These are phyloP conservation scores for Magnusiomyces fungicola DNA, from an alignment of 1,139 yeast genomes.

Conservation along the genomic window DNA sequence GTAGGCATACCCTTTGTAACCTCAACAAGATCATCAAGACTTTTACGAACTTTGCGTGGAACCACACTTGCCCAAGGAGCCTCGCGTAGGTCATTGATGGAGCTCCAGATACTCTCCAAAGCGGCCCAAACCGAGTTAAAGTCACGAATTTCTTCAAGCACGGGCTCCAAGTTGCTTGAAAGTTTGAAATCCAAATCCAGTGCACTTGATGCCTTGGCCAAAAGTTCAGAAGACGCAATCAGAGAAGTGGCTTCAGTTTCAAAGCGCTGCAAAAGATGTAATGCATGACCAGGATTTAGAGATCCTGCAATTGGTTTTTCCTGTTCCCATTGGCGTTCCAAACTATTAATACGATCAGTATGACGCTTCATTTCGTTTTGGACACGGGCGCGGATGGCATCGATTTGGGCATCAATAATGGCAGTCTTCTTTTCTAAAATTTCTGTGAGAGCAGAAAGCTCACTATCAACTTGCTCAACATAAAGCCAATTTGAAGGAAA, in stretches of 20 bases:
- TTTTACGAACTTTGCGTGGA: conserved; percentile 42
- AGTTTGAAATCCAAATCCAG: conserved; percentile 37
- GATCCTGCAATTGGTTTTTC: conserved; percentile 45
- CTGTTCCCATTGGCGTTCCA: conserved; percentile 41
- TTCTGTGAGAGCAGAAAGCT: conserved; percentile 40
- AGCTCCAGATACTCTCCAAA: conserved; percentile 49
- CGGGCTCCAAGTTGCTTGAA: conserved; percentile 30
- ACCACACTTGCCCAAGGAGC: conserved; percentile 47
- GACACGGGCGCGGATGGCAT: conserved; percentile 39
- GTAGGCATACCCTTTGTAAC: conserved; percentile 49
- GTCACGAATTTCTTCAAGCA: conserved; percentile 49
- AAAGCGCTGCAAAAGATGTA: conserved; percentile 40
- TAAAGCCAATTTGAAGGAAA: conserved; percentile 53
- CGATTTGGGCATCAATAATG: conserved; percentile 41
- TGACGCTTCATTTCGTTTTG: conserved; percentile 39
- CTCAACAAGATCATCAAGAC: conserved; percentile 46
- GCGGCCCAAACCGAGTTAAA: conserved; percentile 61
- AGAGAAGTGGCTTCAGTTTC: conserved; percentile 31
- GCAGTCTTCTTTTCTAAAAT: conserved; percentile 37
- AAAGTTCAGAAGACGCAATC: conserved; percentile 24
- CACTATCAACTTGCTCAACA: conserved; percentile 56
- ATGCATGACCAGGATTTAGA: conserved; percentile 45
- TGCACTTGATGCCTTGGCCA: conserved; percentile 39
- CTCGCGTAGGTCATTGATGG: conserved; percentile 40
- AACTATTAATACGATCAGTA: conserved; percentile 31